Evolutionary conservation across 805 yeast genomes (phyloP).

Genomic region (Kuraishia piskuri): DNA sequence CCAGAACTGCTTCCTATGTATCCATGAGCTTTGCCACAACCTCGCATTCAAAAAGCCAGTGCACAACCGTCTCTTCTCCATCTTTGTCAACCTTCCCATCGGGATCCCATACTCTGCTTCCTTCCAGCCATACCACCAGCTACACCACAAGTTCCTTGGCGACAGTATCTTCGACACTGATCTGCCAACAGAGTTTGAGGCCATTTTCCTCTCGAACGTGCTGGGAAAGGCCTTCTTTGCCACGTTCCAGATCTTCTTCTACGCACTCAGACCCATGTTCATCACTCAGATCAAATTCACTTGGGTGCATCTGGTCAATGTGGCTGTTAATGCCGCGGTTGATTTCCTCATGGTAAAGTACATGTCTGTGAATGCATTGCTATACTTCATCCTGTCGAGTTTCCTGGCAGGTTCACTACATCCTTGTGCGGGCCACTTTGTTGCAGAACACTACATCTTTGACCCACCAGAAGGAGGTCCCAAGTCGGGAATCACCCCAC

Average conservation of each 20-base stretch:
- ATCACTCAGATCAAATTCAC: constrained; percentile 71
- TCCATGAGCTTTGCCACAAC: constrained; percentile 84
- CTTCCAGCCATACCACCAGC: constrained; percentile 82
- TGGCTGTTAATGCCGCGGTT: constrained; percentile 46
- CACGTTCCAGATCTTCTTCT: constrained; percentile 80
- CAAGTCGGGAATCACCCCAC: constrained; percentile 39
- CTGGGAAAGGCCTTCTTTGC: constrained; percentile 89
- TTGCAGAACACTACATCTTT: constrained; percentile 86
- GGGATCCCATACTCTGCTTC: constrained; percentile 89
- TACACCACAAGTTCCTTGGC: constrained; percentile 87
- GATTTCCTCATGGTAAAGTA: constrained; percentile 48
- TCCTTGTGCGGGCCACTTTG: constrained; percentile 93
- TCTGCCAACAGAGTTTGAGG: constrained; percentile 76
- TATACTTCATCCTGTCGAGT: constrained; percentile 65
- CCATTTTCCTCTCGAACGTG: constrained; percentile 61
- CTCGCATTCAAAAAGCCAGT: constrained; percentile 73
- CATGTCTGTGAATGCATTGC: constrained; percentile 59
- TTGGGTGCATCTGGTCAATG: constrained; percentile 62
- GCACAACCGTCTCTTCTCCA: constrained; percentile 68
- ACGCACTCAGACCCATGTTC: constrained; percentile 86
- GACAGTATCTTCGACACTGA: constrained; percentile 81
- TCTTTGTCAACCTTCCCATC: constrained; percentile 74
- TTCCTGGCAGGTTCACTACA: constrained; percentile 88
- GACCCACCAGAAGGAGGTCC: constrained; percentile 39
- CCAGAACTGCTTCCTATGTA: constrained; percentile 79